Evolutionary conservation across 345 rosid genomes (phyloP).

Genomic region (Linum usitatissimum): DNA sequence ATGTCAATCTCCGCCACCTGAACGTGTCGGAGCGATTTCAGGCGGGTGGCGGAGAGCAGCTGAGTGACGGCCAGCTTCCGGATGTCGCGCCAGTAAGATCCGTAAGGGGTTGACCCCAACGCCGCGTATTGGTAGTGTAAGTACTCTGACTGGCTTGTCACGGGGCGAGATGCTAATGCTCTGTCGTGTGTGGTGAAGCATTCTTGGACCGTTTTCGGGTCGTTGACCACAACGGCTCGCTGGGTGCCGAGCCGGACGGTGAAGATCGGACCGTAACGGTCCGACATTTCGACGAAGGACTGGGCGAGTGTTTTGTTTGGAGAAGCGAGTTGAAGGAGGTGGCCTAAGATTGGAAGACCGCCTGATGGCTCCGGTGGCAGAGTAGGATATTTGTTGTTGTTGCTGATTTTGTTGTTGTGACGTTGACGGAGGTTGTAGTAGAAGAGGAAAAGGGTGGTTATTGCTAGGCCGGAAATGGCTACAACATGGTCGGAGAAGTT

Average conservation of each 20-base stretch:
- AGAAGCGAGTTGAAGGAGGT: constrained; percentile 13
- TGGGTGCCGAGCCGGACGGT: constrained; percentile 13
- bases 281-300: constrained; percentile 16
- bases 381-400: too few relatives aligned
- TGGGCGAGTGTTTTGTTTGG: constrained; percentile 17
- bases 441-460: too few relatives aligned
- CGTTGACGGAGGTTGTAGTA: too few relatives aligned
- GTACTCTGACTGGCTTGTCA: constrained; percentile 16
- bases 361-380: constrained; percentile 14
- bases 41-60: constrained; percentile 16
- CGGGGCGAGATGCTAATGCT: constrained; percentile 13
- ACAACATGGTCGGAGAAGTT: too few relatives aligned
- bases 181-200: constrained; percentile 17
- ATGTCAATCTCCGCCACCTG: constrained; percentile 14
- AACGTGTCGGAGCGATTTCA: constrained; percentile 15
- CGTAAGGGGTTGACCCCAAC: constrained; percentile 12
- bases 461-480: too few relatives aligned
- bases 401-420: background rate
- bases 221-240: constrained; percentile 14
- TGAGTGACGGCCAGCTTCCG: constrained; percentile 8
- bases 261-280: constrained; percentile 20
- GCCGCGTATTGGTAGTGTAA: constrained; percentile 15
- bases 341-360: constrained; percentile 16
- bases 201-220: constrained; percentile 10
- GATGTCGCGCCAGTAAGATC: constrained; percentile 14